A percentile compares a stretch with the other conserved stretches of the same genome.
These are phyloP conservation scores for Durotheca rogersii DNA, from an alignment of 495 filamentous ascomycete genomes.

Conservation along the genomic window DNA sequence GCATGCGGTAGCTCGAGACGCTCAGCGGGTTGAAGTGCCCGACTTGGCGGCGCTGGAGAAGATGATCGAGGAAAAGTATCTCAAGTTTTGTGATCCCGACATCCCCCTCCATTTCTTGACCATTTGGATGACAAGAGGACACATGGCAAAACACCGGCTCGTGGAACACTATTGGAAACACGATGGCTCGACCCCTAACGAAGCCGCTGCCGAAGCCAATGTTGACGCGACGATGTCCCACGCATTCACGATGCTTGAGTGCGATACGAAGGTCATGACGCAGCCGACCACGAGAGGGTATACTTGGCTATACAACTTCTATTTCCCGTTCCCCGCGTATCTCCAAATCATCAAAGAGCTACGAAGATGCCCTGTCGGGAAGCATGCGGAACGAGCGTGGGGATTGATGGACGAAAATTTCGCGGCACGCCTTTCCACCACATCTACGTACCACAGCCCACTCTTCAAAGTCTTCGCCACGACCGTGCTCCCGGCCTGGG, in stretches of 20 bases:
- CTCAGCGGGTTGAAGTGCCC: constrained; percentile 18
- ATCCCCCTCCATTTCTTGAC: constrained; percentile 58
- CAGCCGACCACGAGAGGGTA: constrained; percentile 49
- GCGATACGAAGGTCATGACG: constrained; percentile 51
- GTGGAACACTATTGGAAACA: constrained; percentile 47
- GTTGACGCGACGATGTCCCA: constrained; percentile 40
- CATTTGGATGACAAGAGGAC: constrained; percentile 48
- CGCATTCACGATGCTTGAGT: constrained; percentile 49
- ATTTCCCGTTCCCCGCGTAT: constrained; percentile 59
- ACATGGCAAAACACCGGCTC: constrained; percentile 49
- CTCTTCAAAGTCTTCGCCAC: constrained; percentile 47
- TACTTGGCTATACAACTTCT: constrained; percentile 44
- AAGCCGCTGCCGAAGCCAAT: constrained; percentile 32
- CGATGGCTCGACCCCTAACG: constrained; percentile 12
- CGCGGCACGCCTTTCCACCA: constrained; percentile 38
- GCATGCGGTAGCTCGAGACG: constrained; percentile 40
- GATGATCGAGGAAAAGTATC: constrained; percentile 49
- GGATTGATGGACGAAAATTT: constrained; percentile 53
- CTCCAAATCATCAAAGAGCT: constrained; percentile 51
- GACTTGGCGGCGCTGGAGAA: constrained; percentile 44
- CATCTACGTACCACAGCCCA: constrained; percentile 26
- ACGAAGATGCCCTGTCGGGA: constrained; percentile 37
- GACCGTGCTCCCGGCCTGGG: constrained; percentile 52
- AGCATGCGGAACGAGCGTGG: constrained; percentile 46
- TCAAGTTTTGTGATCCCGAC: constrained; percentile 47